Evolutionary conservation across 805 yeast species (phyloP).

Genomic region (Wickerhamomyces alni): DNA sequence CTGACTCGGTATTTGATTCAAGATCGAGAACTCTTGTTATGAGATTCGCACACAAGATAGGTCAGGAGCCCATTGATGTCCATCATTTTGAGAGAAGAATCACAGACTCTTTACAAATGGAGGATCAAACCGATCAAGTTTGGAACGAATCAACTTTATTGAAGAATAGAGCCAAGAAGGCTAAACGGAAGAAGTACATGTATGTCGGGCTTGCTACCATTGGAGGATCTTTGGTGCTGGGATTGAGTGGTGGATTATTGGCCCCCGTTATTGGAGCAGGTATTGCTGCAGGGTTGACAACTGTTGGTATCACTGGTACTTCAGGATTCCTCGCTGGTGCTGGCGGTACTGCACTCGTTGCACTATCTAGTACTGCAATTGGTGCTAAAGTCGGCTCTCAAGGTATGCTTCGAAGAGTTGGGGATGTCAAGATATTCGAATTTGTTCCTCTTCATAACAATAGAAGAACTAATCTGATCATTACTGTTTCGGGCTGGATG

Average conservation of each 20-base stretch:
- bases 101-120: conserved; percentile 85
- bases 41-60: conserved; percentile 57
- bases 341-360: conserved; percentile 92
- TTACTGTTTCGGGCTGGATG: conserved; percentile 98
- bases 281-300: conserved; percentile 91
- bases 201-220: conserved; percentile 93
- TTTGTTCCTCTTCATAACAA: conserved; percentile 89
- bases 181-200: conserved; percentile 61
- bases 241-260: conserved; percentile 88
- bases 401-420: conserved; percentile 84
- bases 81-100: conserved; percentile 86
- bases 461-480: conserved; percentile 76
- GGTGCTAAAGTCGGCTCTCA: conserved; percentile 86
- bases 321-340: conserved; percentile 90
- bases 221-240: conserved; percentile 93
- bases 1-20: conserved; percentile 84
- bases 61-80: conserved; percentile 59
- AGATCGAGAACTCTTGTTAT: conserved; percentile 79
- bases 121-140: conserved; percentile 70
- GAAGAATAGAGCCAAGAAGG: conserved; percentile 61
- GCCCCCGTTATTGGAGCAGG: conserved; percentile 99
- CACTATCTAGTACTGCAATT: conserved; percentile 83
- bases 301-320: conserved; percentile 93
- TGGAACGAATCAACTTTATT: conserved; percentile 71
- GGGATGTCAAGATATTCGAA: conserved; percentile 91